Evolutionary conservation across 2,329 filamentous ascomycete species (phyloP), one percentile per base, ranked within the genome.

Genomic region (Xylaria sp.): DNA sequence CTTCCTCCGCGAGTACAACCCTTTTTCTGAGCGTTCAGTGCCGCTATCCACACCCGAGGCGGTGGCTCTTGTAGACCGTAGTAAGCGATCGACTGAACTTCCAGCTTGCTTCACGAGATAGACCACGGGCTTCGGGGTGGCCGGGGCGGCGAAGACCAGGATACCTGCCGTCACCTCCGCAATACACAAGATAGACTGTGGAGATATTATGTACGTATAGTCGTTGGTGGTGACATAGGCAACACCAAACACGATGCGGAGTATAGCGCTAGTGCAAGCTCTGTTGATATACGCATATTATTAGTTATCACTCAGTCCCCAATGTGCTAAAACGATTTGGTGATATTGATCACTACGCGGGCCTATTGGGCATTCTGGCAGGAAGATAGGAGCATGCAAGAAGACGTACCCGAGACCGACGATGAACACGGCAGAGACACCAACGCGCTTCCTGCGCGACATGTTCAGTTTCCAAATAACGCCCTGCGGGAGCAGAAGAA

Each of bases 131-230:
- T 47, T 46, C 7, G 53, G 53, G 15, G 31, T n/a, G 14, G 53
- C 42, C 2, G 53, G 53, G 4, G 53, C 12, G 15, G 53, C 42
- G 21, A 47, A 56, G 19, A 56, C 40, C 11, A 56, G 15, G 14
- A 56, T 25, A 7, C 42, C 53, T 9, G 53, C 53, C 2, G 53
- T 56, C 1, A 56, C 15, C 31, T 56, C 53, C 5, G 42, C 53
- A 37, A 38, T 38, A n/a, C 50, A 53, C 23, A 53, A 42, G 19
- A 53, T 53, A 2, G 50, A 53, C 50, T 53, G 50, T n/a, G 50
- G 37, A 23, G 50, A 53, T 8, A 53, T 35, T 1, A 53, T 17
- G 17, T 53, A 53, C 19, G 50, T 53, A 43, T 53, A 53, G 21
- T 53, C 50, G 37, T 42, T 53, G 50, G 28, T 53, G 3, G 50